Percentiles rank a stretch among this genome's conserved stretches.
Evolutionary conservation across 306 rosid species (phyloP).

Genomic region (Dalbergia cochinchinensis): DNA sequence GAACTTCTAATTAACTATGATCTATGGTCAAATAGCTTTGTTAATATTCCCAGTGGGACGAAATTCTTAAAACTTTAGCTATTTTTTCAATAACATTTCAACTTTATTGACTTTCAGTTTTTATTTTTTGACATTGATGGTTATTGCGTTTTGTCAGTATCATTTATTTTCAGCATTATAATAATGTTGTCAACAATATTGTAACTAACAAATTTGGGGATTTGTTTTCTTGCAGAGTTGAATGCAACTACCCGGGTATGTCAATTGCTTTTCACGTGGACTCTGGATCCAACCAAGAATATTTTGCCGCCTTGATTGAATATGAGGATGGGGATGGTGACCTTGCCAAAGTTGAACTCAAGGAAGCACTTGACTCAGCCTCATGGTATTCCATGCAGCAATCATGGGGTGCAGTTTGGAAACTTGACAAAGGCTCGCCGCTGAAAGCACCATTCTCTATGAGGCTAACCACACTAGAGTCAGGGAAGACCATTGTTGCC

Average conservation of each 20-base stretch:
- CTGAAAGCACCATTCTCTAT: slow-evolving; percentile 68
- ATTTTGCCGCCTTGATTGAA: slow-evolving; percentile 64
- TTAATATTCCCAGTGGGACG: neutral
- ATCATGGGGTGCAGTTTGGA: slow-evolving; percentile 88
- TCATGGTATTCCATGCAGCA: slow-evolving; percentile 68
- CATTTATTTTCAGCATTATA: neutral
- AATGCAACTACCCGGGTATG: slow-evolving; percentile 62
- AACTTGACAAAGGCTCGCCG: slow-evolving; percentile 52
- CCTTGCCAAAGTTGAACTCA: slow-evolving; percentile 61
- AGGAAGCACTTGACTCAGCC: slow-evolving; percentile 53
- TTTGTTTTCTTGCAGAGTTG: slow-evolving; percentile 50
- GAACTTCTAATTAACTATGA: slow-evolving; percentile 1
- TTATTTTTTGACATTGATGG: neutral
- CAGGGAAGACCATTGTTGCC: slow-evolving; percentile 55
- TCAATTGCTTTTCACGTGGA: slow-evolving; percentile 64
- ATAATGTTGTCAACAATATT: neutral
- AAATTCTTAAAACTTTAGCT: neutral
- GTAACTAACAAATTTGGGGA: neutral
- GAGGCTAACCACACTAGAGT: slow-evolving; percentile 54
- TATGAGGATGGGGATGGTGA: slow-evolving; percentile 74
- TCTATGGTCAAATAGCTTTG: neutral
- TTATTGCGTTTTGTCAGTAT: neutral
- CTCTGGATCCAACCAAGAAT: slow-evolving; percentile 63
- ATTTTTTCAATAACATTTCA: neutral
- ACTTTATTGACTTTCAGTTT: slow-evolving; percentile 27